A percentile compares a stretch with the other conserved stretches of the same genome.
Evolutionary conservation across 2,329 filamentous ascomycete species (phyloP).

Genomic region (Epichloe hybrida): DNA sequence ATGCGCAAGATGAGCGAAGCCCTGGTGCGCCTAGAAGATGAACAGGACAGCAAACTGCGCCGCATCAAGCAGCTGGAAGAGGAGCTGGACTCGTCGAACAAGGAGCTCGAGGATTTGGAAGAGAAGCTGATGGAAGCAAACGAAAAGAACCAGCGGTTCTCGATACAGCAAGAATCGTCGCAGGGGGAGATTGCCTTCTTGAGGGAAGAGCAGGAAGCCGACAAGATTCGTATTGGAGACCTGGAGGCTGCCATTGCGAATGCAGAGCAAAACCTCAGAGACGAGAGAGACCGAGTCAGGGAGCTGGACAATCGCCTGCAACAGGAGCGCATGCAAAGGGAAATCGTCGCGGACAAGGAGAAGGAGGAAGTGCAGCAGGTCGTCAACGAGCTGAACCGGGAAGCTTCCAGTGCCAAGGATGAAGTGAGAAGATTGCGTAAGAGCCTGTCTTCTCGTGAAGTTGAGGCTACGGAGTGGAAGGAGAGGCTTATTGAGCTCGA

Average conservation of each 20-base stretch:
- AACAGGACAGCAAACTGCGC: slow-evolving; percentile 64
- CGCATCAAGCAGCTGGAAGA: slow-evolving; percentile 73
- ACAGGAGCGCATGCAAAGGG: slow-evolving; percentile 72
- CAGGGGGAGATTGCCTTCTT: slow-evolving; percentile 91
- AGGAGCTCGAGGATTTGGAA: slow-evolving; percentile 76
- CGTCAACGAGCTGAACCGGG: slow-evolving; percentile 81
- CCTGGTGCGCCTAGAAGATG: slow-evolving; percentile 77
- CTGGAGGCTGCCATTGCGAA: slow-evolving; percentile 72
- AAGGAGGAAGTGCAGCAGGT: slow-evolving; percentile 93
- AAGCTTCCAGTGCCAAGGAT: slow-evolving; percentile 70
- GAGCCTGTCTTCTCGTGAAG: slow-evolving; percentile 67
- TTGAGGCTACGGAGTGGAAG: slow-evolving; percentile 84
- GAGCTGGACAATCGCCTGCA: slow-evolving; percentile 64
- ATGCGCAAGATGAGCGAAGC: slow-evolving; percentile 86
- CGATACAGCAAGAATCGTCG: slow-evolving; percentile 82
- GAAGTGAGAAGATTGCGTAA: slow-evolving; percentile 73
- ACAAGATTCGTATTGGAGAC: slow-evolving; percentile 96
- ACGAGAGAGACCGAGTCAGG: slow-evolving; percentile 64
- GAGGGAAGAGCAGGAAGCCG: slow-evolving; percentile 87
- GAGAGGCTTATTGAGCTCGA: slow-evolving; percentile 83
- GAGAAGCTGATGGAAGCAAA: slow-evolving; percentile 73
- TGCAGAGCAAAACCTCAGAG: slow-evolving; percentile 65
- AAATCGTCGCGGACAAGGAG: slow-evolving; percentile 74
- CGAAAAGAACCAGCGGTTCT: slow-evolving; percentile 73
- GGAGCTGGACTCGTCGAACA: slow-evolving; percentile 71